phyloP scores from a whole-genome alignment of 192 early-diverging fungal genomes.

The Coemansia umbellata region DNA sequence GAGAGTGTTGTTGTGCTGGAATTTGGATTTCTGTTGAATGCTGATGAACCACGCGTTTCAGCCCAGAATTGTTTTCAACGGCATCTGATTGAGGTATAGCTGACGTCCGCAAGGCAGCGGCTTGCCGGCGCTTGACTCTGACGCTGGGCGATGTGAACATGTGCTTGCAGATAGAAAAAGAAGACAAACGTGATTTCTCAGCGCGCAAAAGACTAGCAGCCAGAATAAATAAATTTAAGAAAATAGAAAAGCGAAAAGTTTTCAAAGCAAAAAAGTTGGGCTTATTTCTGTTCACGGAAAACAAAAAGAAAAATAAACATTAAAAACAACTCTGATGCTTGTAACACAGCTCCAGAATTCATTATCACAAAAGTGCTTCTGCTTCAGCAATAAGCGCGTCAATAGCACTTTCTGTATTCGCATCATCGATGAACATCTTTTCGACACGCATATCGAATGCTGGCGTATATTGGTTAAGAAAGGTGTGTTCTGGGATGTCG shows the following conservation, averaged over 20 bases:
- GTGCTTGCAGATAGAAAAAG: no score
- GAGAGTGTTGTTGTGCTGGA: no score
- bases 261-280: no score
- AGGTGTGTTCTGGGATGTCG: conserved; percentile 67
- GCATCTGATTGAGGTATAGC: neutral
- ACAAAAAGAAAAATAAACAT: neutral
- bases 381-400: neutral
- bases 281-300: no score
- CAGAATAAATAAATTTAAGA: no score
- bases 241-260: no score
- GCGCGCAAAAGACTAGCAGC: no score
- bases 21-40: no score
- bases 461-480: conserved; percentile 58
- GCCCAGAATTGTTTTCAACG: neutral
- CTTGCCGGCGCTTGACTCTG: conserved; percentile 15
- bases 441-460: conserved; percentile 34
- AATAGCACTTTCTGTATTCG: conserved; percentile 16
- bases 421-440: conserved; percentile 9
- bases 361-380: no score
- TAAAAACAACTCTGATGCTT: neutral
- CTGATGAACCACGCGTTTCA: neutral
- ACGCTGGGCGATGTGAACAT: conserved; percentile 40
- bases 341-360: no score
- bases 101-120: neutral
- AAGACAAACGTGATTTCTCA: no score